Conservation (phyloP, 495 filamentous ascomycete species). For the Bombardia bombarda region DNA sequence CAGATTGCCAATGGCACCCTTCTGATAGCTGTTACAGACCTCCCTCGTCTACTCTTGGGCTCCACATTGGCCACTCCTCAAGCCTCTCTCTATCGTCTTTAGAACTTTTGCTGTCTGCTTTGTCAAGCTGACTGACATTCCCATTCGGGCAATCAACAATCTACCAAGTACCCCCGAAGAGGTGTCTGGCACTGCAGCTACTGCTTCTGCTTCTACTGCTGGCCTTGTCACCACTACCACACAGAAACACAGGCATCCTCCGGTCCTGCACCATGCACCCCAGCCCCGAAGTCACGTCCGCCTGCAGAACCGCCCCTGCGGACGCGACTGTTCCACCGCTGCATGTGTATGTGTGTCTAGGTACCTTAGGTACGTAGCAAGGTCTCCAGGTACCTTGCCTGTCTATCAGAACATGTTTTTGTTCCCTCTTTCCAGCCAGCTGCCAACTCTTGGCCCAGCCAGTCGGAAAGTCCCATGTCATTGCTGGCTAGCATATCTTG, state of each 20-base stretch:
- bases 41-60: slow-evolving; percentile 2
- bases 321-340: slow-evolving; percentile 4
- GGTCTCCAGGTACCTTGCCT: too few relatives aligned
- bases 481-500: background rate
- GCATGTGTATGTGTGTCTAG: too few relatives aligned
- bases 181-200: slow-evolving; percentile 9
- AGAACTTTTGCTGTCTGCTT: slow-evolving; percentile 13
- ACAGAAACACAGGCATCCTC: too few relatives aligned
- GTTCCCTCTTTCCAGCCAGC: too few relatives aligned
- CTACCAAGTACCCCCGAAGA: slow-evolving; percentile 12
- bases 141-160: slow-evolving; percentile 16
- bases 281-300: slow-evolving; percentile 1
- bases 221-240: too few relatives aligned
- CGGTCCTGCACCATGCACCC: slow-evolving; percentile 10
- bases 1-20: slow-evolving; percentile 24
- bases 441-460: slow-evolving; percentile 1
- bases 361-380: too few relatives aligned
- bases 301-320: slow-evolving; percentile 8
- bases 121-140: slow-evolving; percentile 27
- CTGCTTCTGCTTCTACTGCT: background rate
- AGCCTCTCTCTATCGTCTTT: slow-evolving; percentile 5
- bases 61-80: slow-evolving; percentile 11
- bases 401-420: too few relatives aligned
- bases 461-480: slow-evolving; percentile 13
- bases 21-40: slow-evolving; percentile 5